Conservation (phyloP, 2,329 filamentous ascomycete species). For the Fusarium sp. region DNA sequence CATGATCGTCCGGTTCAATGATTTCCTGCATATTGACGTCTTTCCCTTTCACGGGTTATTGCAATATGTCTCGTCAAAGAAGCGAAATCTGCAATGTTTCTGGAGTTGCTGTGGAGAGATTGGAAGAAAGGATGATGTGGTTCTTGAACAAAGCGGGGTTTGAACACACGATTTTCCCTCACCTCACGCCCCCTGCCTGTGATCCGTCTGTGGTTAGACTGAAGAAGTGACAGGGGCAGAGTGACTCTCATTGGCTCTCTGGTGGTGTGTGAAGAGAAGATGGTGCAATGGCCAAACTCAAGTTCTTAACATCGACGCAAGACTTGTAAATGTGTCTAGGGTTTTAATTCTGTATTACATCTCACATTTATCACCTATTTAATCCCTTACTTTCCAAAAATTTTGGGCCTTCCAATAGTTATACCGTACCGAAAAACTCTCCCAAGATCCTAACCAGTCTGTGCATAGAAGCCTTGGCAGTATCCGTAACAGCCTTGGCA, state of each 20-base stretch:
- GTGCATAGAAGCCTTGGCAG: neutral
- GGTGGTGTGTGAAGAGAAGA: neutral
- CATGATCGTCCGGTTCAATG: neutral
- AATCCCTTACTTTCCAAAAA: neutral
- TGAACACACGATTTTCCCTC: neutral
- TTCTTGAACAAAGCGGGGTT: neutral
- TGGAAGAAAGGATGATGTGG: neutral
- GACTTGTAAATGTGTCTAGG: neutral
- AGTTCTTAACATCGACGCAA: neutral
- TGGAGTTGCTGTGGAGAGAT: neutral
- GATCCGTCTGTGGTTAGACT: neutral
- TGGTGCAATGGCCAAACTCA: neutral
- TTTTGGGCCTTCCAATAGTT: neutral
- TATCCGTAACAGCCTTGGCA: neutral
- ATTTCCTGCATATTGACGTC: neutral
- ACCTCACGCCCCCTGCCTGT: neutral
- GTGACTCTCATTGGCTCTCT: neutral
- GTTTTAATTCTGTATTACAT: neutral
- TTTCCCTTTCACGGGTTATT: neutral
- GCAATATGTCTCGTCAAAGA: neutral
- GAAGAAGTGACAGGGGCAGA: neutral
- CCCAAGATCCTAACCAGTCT: neutral
- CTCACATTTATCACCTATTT: neutral
- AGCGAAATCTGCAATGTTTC: neutral
- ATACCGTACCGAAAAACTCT: neutral